Conservation (phyloP, 2,329 filamentous ascomycete genomes). For the Coniochaeta ligniaria region DNA sequence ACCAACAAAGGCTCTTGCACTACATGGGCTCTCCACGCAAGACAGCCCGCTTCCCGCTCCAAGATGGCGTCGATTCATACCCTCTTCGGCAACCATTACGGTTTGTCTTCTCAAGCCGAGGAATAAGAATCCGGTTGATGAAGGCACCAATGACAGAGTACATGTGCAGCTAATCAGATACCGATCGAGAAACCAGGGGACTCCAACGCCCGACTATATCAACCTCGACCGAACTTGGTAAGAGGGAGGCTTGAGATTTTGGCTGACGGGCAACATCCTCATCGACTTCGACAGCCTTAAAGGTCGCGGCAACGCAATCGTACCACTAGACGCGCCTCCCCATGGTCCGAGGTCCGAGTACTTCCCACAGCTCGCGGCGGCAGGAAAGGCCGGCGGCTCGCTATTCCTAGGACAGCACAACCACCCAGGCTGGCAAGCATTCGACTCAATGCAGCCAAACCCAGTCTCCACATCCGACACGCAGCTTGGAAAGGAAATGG, state of each 20-base stretch:
- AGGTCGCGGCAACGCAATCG: slow-evolving; percentile 19
- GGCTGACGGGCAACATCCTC: slow-evolving; percentile 42
- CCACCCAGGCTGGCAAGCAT: slow-evolving; percentile 54
- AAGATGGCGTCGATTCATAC: slow-evolving; percentile 11
- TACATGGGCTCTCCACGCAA: neutral
- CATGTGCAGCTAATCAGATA: slow-evolving; percentile 52
- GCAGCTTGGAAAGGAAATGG: slow-evolving; percentile 29
- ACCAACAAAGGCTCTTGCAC: neutral
- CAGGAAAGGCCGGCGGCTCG: slow-evolving; percentile 37
- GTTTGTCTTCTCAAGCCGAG: slow-evolving; percentile 43
- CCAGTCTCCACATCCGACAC: slow-evolving; percentile 32
- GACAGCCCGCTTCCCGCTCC: neutral
- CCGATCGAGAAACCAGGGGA: slow-evolving; percentile 33
- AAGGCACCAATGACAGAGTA: slow-evolving; percentile 62
- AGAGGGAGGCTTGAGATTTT: slow-evolving; percentile 42
- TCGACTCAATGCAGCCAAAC: slow-evolving; percentile 30
- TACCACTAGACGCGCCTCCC: slow-evolving; percentile 24
- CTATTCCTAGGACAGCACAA: slow-evolving; percentile 40
- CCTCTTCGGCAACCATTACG: slow-evolving; percentile 34
- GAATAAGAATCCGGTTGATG: slow-evolving; percentile 54
- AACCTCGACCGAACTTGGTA: slow-evolving; percentile 46
- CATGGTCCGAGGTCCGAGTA: slow-evolving; percentile 51
- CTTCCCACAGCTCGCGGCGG: slow-evolving; percentile 34
- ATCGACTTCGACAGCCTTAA: slow-evolving; percentile 32
- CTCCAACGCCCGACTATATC: slow-evolving; percentile 31